Conservation (phyloP, 768 basidiomycete genomes). For the Amanita brunnescens region DNA sequence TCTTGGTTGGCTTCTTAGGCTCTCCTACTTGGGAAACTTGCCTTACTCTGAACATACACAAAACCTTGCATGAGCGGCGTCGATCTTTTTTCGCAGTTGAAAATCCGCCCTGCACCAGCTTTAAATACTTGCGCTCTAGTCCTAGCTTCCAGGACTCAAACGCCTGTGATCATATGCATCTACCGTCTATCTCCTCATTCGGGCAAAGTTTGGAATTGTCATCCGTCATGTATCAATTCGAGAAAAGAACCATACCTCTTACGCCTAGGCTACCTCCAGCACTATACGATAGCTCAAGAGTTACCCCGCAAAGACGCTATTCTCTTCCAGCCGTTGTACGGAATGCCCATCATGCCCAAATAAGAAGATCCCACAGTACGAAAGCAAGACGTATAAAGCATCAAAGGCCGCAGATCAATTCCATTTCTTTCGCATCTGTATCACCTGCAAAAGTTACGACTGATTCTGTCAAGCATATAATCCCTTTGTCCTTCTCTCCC, state of each 20-base stretch:
- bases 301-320: not conserved
- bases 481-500: not conserved
- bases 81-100: constrained; percentile 11
- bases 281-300: constrained; percentile 5
- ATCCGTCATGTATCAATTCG: not conserved
- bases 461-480: not conserved
- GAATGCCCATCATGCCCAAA: not conserved
- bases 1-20: constrained; percentile 36
- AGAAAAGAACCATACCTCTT: not conserved
- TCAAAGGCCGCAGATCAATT: not conserved
- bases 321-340: constrained; percentile 3
- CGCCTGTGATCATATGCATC: not conserved
- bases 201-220: not conserved
- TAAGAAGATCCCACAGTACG: not conserved
- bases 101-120: not conserved
- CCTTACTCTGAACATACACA: constrained; percentile 14
- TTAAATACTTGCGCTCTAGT: not conserved
- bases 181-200: not conserved
- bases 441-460: not conserved
- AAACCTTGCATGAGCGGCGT: constrained; percentile 12
- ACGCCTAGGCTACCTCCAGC: not conserved
- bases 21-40: constrained; percentile 38
- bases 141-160: not conserved
- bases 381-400: constrained; percentile 1
- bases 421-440: not conserved